These are phyloP conservation scores for Suillus variegatus DNA, from an alignment of 768 basidiomycete genomes.

Conservation along the genomic window DNA sequence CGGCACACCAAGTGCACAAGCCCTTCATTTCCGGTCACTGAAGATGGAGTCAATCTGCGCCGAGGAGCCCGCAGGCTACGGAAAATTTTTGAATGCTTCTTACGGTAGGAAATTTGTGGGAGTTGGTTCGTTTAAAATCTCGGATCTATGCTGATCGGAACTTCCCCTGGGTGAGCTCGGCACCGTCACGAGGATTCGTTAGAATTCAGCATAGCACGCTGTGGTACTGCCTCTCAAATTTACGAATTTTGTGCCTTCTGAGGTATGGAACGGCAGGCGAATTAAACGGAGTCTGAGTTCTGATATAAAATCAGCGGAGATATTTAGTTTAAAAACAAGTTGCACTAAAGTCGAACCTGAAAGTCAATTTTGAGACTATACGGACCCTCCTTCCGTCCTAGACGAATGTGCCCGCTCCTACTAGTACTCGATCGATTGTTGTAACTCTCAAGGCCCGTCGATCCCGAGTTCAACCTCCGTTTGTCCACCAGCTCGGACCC, in stretches of 20 bases:
- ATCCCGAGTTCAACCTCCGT: slow-evolving; percentile 24
- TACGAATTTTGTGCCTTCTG: slow-evolving; percentile 2
- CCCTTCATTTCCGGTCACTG: slow-evolving; percentile 7
- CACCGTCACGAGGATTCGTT: slow-evolving; percentile 19
- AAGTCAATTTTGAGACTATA: slow-evolving; percentile 7
- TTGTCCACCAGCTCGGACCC: not conserved
- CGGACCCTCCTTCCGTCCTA: slow-evolving; percentile 1
- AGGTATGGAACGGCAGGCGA: slow-evolving; percentile 2
- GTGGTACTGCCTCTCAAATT: slow-evolving; percentile 5
- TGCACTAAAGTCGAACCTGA: slow-evolving; percentile 23
- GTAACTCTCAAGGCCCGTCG: slow-evolving; percentile 10
- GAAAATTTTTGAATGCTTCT: slow-evolving; percentile 2
- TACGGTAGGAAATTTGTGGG: not conserved
- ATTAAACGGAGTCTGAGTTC: slow-evolving; percentile 8
- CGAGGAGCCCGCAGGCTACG: slow-evolving; percentile 5
- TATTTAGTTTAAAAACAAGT: slow-evolving; percentile 23
- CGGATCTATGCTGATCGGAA: slow-evolving; percentile 33
- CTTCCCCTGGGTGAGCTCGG: slow-evolving; percentile 19
- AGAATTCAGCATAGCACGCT: not conserved
- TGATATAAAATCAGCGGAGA: slow-evolving; percentile 23
- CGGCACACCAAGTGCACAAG: slow-evolving; percentile 7
- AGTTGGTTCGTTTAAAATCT: slow-evolving; percentile 20
- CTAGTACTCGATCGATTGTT: slow-evolving; percentile 15
- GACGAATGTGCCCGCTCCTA: slow-evolving; percentile 8
- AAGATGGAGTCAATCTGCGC: not conserved